Conservation (phyloP, 163 green algal genomes). For the Picocystis sp. region DNA sequence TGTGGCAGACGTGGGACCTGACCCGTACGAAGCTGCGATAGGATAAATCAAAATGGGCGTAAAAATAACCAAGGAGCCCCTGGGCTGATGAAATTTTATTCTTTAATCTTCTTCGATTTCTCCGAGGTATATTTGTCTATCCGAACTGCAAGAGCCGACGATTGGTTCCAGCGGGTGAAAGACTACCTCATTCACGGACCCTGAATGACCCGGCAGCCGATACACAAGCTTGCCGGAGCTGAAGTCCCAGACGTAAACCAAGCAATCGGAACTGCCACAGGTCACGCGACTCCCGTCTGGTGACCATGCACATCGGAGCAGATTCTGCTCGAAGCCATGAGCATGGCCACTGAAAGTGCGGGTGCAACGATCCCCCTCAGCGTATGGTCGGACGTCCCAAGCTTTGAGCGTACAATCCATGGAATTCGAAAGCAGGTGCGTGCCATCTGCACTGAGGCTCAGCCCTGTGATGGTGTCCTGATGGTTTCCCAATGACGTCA, state of each 20-base stretch:
- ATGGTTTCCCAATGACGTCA: conserved; percentile 57
- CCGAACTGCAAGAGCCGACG: conserved; percentile 50
- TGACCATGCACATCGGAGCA: conserved; percentile 82
- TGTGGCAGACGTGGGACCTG: too few relatives aligned
- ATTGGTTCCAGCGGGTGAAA: conserved; percentile 74
- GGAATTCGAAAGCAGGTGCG: conserved; percentile 64
- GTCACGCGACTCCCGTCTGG: conserved; percentile 62
- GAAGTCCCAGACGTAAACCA: conserved; percentile 58
- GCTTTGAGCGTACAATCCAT: conserved; percentile 83
- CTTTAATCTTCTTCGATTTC: conserved; percentile 27
- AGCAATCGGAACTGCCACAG: conserved; percentile 64
- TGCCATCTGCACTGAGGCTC: conserved; percentile 47
- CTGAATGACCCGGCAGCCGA: conserved; percentile 76
- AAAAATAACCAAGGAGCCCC: too few relatives aligned
- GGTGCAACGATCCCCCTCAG: conserved; percentile 16
- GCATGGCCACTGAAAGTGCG: conserved; percentile 29
- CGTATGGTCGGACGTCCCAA: conserved; percentile 78
- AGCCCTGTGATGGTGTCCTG: conserved; percentile 65
- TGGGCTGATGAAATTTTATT: not conserved
- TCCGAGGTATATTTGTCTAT: conserved; percentile 77
- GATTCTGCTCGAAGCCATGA: conserved; percentile 85
- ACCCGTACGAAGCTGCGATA: too few relatives aligned
- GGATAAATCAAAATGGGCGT: too few relatives aligned
- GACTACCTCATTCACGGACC: conserved; percentile 74
- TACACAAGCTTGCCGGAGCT: conserved; percentile 50